Evolutionary conservation across 495 filamentous ascomycete genomes (phyloP), one percentile per base, ranked within the genome.

Genomic region (Penicillium parvum): DNA sequence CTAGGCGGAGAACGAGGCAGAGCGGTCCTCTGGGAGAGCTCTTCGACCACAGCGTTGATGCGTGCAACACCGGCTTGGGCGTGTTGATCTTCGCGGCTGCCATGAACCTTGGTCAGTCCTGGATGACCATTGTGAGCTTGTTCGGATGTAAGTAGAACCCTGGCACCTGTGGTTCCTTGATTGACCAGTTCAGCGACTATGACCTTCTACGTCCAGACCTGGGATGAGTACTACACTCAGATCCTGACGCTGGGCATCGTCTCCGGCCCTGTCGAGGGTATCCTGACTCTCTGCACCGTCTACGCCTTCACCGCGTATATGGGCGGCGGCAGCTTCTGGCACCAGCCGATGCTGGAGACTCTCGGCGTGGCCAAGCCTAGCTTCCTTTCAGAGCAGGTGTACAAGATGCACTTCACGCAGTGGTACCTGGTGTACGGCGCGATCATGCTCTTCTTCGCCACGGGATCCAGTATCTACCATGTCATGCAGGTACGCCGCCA

Each of bases 201-300:
- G 56, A 96, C 90, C 11, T 98, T 98, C 66, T 98, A 98, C 62
- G 83, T 98, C 16, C 92, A 96, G 62, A 98, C 92, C 21, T 98
- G 92, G 92, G 92, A 98, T 51, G 92, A 96, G 68, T 97, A 96
- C 66, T 94, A 96, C 69, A 98, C 92, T 26, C 87, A 95, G 60
- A 90, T 91, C 7, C 79, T 98, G 17, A 96, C 88, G 10, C 78
- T 98, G 1, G 92, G 92, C 39, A 71, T 97, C 52, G 75, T 98
- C 44, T 96, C 90, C 49, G 92, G 92, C 1, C 92, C 92, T 5
- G 92, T 98, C 29, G 92, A 98, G 67, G 92, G 92, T 21, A 84
- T 98, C 43, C 70, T 97, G 30, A 89, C 86, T 29, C 72, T 97
- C 4, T 86, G 84, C 53, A 60, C 74, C 20, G 82, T 98, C 26